Percentiles rank a stretch among this genome's conserved stretches.
Evolutionary conservation across 192 early-diverging fungal species (phyloP).

Genomic region (Diversispora epigaea): DNA sequence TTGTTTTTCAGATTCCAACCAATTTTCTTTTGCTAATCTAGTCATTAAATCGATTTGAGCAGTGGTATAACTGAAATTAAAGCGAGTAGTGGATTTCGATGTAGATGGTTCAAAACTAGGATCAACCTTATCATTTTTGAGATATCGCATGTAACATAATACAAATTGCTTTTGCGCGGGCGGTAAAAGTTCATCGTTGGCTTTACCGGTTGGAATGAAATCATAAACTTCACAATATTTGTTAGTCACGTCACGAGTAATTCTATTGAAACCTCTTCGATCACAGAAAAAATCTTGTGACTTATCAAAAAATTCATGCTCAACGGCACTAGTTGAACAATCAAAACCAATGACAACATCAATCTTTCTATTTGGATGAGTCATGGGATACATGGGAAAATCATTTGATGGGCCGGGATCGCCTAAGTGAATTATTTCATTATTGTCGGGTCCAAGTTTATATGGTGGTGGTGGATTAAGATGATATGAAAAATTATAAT

Average conservation of each 20-base stretch:
- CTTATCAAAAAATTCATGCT: conserved; percentile 63
- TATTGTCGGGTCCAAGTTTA: conserved; percentile 43
- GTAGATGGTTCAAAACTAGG: conserved; percentile 62
- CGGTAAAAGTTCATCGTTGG: too few species aligned
- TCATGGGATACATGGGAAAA: too few species aligned
- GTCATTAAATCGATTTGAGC: conserved; percentile 62
- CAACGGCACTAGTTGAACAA: conserved; percentile 69
- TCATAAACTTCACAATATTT: too few species aligned
- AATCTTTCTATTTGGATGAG: conserved; percentile 61
- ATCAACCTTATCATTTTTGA: too few species aligned
- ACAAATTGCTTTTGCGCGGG: too few species aligned
- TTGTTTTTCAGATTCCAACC: conserved; percentile 35
- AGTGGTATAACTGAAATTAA: conserved; percentile 65
- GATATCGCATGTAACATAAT: too few species aligned
- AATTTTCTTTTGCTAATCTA: conserved; percentile 52
- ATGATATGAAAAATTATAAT: conserved; percentile 63
- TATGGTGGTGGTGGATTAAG: conserved; percentile 58
- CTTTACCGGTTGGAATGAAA: too few species aligned
- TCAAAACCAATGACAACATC: conserved; percentile 78
- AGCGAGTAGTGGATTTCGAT: conserved; percentile 61
- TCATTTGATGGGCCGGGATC: too few species aligned
- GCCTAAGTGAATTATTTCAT: too few species aligned
- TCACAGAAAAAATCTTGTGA: conserved; percentile 24
- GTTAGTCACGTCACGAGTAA: too few species aligned
- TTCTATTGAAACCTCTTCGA: too few species aligned